Evolutionary conservation across 345 rosid species (phyloP), one percentile per base, ranked within the genome.

Genomic region (Rhizophora mangle): DNA sequence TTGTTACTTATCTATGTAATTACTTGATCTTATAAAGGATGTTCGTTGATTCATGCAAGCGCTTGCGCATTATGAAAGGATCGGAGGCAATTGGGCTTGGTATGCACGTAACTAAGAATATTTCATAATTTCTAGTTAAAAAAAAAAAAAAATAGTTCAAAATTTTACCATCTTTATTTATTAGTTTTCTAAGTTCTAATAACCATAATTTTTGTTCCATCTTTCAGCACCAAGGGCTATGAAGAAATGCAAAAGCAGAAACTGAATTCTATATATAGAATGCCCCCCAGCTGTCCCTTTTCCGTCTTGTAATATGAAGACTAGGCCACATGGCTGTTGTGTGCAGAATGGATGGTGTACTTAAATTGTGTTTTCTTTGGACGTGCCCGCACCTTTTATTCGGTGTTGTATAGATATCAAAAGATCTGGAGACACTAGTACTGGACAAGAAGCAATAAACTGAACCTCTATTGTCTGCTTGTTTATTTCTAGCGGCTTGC

Each of bases 41-140:
- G 97, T 94, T 91, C 62, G 96, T 94, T 37, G 85, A 86, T 55
- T 89, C 98, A n/a, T 94, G 98, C 95, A 91, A 86, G 85, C 96
- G 98, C 71, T 72, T 94, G 78, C 97, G 97, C 81, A 83, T 91
- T 67, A 91, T 94, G 97, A 94, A 89, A 81, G 97, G 97, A 69
- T 88, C 97, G 7, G 98, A 94, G 78, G 97, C 97, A 61, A 86
- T 91, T 80, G 97, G 98, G 36, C 96, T 91, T 8, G 97, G 98
- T 94, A 86, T 4, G 65, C 6, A 46, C 6, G 8, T 9, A 31
- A n/a, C 5, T 51, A 39, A 61, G 22, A 21, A 9, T 19, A 29
- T n/a, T 29, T 65, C 9, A 4, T 11, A 11, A 16, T 39, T 46
- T 65, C 6, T 1, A 11, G 18, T 37, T 13, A 62, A 21, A n/a